These are phyloP conservation scores for Amoeboaphelidium protococcarum DNA, from an alignment of 371 early-diverging fungal genomes.

Conservation along the genomic window DNA sequence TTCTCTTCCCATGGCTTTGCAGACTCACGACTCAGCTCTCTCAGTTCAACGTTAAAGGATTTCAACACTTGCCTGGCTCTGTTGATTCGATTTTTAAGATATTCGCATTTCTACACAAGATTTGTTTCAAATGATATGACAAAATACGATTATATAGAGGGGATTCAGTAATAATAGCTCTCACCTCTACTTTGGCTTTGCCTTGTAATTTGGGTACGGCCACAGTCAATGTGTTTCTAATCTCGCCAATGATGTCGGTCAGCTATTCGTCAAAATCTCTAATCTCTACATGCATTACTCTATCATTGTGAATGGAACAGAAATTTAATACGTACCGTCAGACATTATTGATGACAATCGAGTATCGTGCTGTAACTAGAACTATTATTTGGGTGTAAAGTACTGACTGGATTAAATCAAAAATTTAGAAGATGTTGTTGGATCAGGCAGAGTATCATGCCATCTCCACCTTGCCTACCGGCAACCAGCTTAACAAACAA, in stretches of 20 bases:
- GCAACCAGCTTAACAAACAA: too few relatives aligned
- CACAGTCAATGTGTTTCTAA: constrained; percentile 11
- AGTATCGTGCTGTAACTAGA: too few relatives aligned
- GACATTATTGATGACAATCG: too few relatives aligned
- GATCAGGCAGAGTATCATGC: too few relatives aligned
- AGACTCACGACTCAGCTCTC: constrained; percentile 11
- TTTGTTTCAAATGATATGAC: not conserved
- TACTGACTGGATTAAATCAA: too few relatives aligned
- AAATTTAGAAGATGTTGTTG: too few relatives aligned
- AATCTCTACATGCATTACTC: too few relatives aligned
- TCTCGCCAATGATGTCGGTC: constrained; percentile 15
- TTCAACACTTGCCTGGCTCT: constrained; percentile 21
- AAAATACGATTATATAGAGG: not conserved
- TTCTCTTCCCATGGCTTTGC: constrained; percentile 6
- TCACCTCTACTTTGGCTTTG: constrained; percentile 17
- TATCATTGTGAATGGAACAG: too few relatives aligned
- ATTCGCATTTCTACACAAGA: constrained; percentile 20
- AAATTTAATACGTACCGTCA: too few relatives aligned
- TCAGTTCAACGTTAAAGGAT: constrained; percentile 19
- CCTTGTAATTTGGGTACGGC: constrained; percentile 19
- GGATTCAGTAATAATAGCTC: not conserved
- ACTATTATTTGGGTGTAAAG: too few relatives aligned
- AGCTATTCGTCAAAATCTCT: constrained; percentile 27
- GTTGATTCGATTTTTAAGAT: constrained; percentile 17
- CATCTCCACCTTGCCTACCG: too few relatives aligned